Percentiles rank a stretch among this genome's conserved stretches.
Evolutionary conservation across 768 basidiomycete genomes (phyloP).

Genomic region (Leccinum sublutescens): DNA sequence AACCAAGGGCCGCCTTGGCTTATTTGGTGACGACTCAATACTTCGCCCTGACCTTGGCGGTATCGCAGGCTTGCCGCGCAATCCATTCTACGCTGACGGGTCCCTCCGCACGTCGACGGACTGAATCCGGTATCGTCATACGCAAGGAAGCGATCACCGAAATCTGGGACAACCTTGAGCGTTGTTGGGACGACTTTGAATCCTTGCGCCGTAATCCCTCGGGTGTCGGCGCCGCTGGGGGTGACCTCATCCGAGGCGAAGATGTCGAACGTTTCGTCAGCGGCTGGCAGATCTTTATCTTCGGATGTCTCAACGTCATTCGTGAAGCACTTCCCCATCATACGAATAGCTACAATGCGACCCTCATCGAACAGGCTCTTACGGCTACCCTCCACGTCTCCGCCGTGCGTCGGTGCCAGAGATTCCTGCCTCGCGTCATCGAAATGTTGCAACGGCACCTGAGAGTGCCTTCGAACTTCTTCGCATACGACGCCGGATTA

Average conservation of each 20-base stretch:
- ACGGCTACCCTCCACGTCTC: conserved; percentile 46
- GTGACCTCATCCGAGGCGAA: conserved; percentile 40
- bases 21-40: conserved; percentile 57
- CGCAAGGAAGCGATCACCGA: conserved; percentile 65
- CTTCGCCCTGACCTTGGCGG: conserved; percentile 68
- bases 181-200: conserved; percentile 84
- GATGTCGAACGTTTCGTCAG: conserved; percentile 70
- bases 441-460: conserved; percentile 53
- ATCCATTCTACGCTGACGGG: conserved; percentile 82
- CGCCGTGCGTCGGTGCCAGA: conserved; percentile 48
- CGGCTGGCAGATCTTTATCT: conserved; percentile 91
- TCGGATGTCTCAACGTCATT: conserved; percentile 88
- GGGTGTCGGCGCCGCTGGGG: conserved; percentile 40
- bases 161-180: conserved; percentile 83
- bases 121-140: conserved; percentile 49
- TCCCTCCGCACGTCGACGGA: conserved; percentile 60
- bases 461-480: conserved; percentile 47
- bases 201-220: conserved; percentile 47
- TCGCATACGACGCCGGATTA: conserved; percentile 82
- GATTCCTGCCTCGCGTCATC: conserved; percentile 49
- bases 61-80: conserved; percentile 74
- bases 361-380: conserved; percentile 47
- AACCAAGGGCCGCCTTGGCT: conserved; percentile 38
- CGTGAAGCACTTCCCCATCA: conserved; percentile 61
- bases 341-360: conserved; percentile 45